phyloP scores from a whole-genome alignment of 2,329 filamentous ascomycete species.

The Didymella glomerata region DNA sequence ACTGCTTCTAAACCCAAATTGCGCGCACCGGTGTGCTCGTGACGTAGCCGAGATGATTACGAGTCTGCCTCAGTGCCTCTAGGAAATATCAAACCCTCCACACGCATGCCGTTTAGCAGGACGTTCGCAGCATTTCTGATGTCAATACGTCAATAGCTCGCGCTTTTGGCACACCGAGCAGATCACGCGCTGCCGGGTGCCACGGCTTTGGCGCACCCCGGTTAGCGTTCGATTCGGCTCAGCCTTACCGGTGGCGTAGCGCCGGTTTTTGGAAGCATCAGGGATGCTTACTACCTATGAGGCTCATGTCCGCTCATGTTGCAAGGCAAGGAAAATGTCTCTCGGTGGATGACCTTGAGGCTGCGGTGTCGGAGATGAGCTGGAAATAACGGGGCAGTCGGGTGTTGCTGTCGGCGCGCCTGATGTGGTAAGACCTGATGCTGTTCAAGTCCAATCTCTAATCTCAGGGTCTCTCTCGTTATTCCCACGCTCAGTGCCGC shows the following conservation, averaged over 20 bases:
- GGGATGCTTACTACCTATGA: slow-evolving; percentile 9
- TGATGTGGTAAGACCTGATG: slow-evolving; percentile 11
- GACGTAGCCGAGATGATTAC: slow-evolving; percentile 26
- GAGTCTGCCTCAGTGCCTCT: slow-evolving; percentile 16
- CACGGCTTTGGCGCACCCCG: slow-evolving; percentile 5
- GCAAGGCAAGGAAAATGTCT: slow-evolving; percentile 7
- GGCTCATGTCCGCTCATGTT: slow-evolving; percentile 13
- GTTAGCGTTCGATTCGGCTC: slow-evolving; percentile 6
- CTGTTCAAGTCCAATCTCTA: slow-evolving; percentile 11
- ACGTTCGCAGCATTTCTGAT: slow-evolving; percentile 11
- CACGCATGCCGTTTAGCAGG: slow-evolving; percentile 3
- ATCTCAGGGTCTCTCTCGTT: slow-evolving; percentile 7
- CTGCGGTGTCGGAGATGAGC: slow-evolving; percentile 16
- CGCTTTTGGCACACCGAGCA: slow-evolving; percentile 14
- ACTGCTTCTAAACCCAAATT: slow-evolving; percentile 15
- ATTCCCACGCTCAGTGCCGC: slow-evolving; percentile 4
- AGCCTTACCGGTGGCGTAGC: slow-evolving; percentile 24
- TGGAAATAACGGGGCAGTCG: slow-evolving; percentile 9
- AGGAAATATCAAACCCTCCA: slow-evolving; percentile 10
- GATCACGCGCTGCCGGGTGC: slow-evolving; percentile 21
- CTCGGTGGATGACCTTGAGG: slow-evolving; percentile 1
- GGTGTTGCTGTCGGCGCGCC: slow-evolving; percentile 8
- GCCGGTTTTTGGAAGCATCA: slow-evolving; percentile 18
- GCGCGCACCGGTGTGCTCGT: slow-evolving; percentile 27
- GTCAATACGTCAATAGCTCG: slow-evolving; percentile 18